These are phyloP conservation scores for Ustilago crameri DNA, from an alignment of 1,284 basidiomycete genomes.

Conservation along the genomic window DNA sequence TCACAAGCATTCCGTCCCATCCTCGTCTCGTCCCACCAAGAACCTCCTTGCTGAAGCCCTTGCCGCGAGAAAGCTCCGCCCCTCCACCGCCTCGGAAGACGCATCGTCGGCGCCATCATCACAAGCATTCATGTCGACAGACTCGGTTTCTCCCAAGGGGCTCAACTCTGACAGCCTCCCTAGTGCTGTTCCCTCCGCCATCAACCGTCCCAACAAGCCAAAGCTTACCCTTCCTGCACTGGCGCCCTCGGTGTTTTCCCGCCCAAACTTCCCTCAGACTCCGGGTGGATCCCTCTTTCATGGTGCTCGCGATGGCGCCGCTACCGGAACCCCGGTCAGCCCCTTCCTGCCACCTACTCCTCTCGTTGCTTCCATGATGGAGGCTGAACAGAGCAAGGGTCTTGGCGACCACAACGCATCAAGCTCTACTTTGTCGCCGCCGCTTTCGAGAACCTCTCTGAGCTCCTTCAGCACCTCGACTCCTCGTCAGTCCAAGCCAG, in stretches of 20 bases:
- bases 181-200: constrained; percentile 17
- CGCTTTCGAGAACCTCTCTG: constrained; percentile 14
- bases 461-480: constrained; percentile 26
- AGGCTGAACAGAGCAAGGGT: constrained; percentile 38
- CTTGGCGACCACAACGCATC: constrained; percentile 6
- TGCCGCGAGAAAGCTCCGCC: constrained; percentile 29
- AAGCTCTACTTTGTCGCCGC: constrained; percentile 22
- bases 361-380: constrained; percentile 48
- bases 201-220: constrained; percentile 38
- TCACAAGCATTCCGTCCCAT: constrained; percentile 23
- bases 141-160: constrained; percentile 30
- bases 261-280: constrained; percentile 54
- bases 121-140: constrained; percentile 2
- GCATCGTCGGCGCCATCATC: constrained; percentile 4
- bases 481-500: constrained; percentile 22
- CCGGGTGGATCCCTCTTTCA: constrained; percentile 55
- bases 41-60: constrained; percentile 39
- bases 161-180: constrained; percentile 4
- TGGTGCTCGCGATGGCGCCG: constrained; percentile 61
- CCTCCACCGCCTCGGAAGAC: constrained; percentile 1
- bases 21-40: constrained; percentile 22
- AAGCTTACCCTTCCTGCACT: constrained; percentile 34
- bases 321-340: constrained; percentile 55
- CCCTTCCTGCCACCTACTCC: constrained; percentile 63
- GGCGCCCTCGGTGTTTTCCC: constrained; percentile 39